Percentiles rank a stretch among this genome's conserved stretches.
Conservation (phyloP, 148 eudicot genomes). For the Fagopyrum tataricum region DNA sequence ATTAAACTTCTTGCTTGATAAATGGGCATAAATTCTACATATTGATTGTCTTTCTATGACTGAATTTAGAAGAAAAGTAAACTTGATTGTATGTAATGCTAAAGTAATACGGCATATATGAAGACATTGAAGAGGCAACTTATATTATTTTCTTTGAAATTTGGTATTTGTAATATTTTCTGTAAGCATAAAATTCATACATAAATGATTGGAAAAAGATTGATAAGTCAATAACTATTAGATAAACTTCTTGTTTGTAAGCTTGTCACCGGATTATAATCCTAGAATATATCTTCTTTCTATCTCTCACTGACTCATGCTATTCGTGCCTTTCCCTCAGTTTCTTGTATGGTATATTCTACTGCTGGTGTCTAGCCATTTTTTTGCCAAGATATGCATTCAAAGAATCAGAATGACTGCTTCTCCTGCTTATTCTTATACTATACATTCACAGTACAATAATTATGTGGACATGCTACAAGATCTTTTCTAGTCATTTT, state of each 20-base stretch:
- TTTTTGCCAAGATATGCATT: too few species aligned
- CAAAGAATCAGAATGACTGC: background rate
- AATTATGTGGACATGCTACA: slow-evolving; percentile 11
- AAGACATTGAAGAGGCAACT: background rate
- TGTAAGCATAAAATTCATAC: background rate
- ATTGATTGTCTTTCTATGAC: background rate
- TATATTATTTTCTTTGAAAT: background rate
- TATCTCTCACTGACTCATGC: background rate
- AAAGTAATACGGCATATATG: slow-evolving; percentile 2
- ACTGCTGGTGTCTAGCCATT: background rate
- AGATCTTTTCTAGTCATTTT: slow-evolving; percentile 15
- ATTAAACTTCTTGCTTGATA: background rate
- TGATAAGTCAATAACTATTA: slow-evolving; percentile 22
- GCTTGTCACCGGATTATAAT: background rate
- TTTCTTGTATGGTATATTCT: background rate
- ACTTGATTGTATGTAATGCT: slow-evolving; percentile 16
- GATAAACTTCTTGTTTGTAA: background rate
- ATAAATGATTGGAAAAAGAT: background rate
- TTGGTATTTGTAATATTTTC: background rate
- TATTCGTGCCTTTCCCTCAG: background rate
- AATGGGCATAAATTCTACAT: too few species aligned
- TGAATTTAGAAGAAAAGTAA: slow-evolving; percentile 92
- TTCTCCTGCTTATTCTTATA: background rate
- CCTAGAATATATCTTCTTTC: background rate
- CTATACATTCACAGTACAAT: background rate